phyloP scores from a whole-genome alignment of 164 flowering plant genomes.

The Akebia trifoliata region DNA sequence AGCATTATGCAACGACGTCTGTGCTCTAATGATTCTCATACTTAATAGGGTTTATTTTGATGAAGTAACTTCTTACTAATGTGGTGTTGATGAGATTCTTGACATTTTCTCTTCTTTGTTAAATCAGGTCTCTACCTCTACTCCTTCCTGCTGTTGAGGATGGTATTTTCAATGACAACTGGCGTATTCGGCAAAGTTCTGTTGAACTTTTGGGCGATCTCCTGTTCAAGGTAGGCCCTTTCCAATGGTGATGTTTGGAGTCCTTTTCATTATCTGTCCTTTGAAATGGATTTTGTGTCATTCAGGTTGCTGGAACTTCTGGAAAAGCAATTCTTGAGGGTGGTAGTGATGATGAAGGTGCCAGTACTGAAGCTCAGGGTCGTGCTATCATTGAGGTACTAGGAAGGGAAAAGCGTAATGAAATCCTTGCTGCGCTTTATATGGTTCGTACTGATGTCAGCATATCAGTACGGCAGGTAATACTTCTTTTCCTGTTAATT shows the following conservation, averaged over 20 bases:
- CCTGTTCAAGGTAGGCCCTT: slow-evolving; percentile 68
- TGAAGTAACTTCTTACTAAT: background rate
- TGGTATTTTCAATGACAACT: slow-evolving; percentile 93
- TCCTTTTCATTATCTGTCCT: background rate
- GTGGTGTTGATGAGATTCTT: background rate
- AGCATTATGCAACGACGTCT: slow-evolving; percentile 97
- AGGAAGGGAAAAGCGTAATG: slow-evolving; percentile 93
- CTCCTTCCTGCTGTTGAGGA: slow-evolving; percentile 99
- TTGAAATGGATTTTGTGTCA: slow-evolving; percentile 4
- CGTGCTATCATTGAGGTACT: slow-evolving; percentile 97
- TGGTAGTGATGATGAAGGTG: slow-evolving; percentile 99
- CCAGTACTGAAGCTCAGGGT: slow-evolving; percentile 99
- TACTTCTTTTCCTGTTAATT: background rate
- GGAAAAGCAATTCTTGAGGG: slow-evolving; percentile 99
- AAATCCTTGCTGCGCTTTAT: slow-evolving; percentile 96
- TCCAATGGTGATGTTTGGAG: background rate
- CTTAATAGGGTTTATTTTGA: background rate
- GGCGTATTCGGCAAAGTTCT: slow-evolving; percentile 99
- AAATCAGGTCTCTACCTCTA: slow-evolving; percentile 84
- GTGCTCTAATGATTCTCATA: slow-evolving; percentile 13
- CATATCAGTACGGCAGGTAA: slow-evolving; percentile 93
- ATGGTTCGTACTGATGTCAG: slow-evolving; percentile 99
- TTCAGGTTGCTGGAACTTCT: slow-evolving; percentile 98
- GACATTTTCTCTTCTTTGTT: slow-evolving; percentile 7
- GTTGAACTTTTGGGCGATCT: slow-evolving; percentile 96